phyloP scores from a whole-genome alignment of 306 rosid species.

The cucumber (Cucumis sativus) region Cucumber_9930_V3 NC_026658.2:7025501-7026000 shows the following conservation, averaged over 20 bases:
- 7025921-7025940: conserved; percentile 22
- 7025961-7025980: conserved; percentile 63
- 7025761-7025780: background rate
- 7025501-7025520: background rate
- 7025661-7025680: background rate
- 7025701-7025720: background rate
- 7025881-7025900: conserved; percentile 6
- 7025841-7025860: background rate
- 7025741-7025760: background rate
- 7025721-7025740: background rate
- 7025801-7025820: background rate
- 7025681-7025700: background rate
- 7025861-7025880: background rate
- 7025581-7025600: conserved; percentile 32
- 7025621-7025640: conserved; percentile 25
- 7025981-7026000: conserved; percentile 76
- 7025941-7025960: conserved; percentile 17
- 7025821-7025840: background rate
- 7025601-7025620: conserved; percentile 29
- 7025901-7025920: conserved; percentile 32
- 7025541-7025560: conserved; percentile 15
- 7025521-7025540: conserved; percentile 7
- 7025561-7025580: conserved; percentile 31
- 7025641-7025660: background rate
- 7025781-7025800: background rate